Conservation (phyloP, 805 yeast genomes). For the Hanseniaspora mollemarum region DNA sequence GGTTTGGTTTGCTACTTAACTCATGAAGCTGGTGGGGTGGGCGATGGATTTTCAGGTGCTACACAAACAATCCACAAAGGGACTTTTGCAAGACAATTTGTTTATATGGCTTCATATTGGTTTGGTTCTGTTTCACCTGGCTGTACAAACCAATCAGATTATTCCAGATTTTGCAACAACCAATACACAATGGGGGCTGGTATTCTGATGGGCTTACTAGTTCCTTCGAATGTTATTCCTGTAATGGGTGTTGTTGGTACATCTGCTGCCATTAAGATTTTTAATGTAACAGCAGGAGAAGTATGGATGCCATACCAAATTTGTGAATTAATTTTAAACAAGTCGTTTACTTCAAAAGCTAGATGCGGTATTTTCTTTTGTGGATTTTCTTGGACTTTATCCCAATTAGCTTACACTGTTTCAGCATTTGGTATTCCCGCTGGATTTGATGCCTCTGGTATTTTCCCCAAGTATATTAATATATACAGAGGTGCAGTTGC, state of each 20-base stretch:
- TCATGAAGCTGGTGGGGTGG: constrained; percentile 30
- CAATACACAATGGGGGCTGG: constrained; percentile 26
- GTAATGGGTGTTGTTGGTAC: constrained; percentile 36
- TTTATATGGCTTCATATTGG: constrained; percentile 35
- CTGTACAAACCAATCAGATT: constrained; percentile 34
- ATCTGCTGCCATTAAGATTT: constrained; percentile 30
- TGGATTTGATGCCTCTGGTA: constrained; percentile 36
- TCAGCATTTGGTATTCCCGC: constrained; percentile 35
- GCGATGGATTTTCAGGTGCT: constrained; percentile 27
- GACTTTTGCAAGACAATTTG: constrained; percentile 35
- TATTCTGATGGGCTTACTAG: constrained; percentile 28
- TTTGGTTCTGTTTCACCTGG: constrained; percentile 35
- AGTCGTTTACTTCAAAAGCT: constrained; percentile 29
- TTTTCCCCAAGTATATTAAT: constrained; percentile 33
- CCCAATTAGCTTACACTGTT: constrained; percentile 34
- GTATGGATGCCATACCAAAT: constrained; percentile 34
- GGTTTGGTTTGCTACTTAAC: constrained; percentile 33
- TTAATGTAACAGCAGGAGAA: constrained; percentile 23
- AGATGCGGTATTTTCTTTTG: constrained; percentile 35
- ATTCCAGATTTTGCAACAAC: constrained; percentile 32
- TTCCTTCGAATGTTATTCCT: constrained; percentile 35
- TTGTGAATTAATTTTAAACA: constrained; percentile 25
- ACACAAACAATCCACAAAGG: constrained; percentile 28
- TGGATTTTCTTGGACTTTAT: constrained; percentile 31
- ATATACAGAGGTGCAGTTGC: constrained; percentile 34